These are phyloP conservation scores for Suillus subalutaceus DNA, from an alignment of 768 basidiomycete species.

Conservation along the genomic window DNA sequence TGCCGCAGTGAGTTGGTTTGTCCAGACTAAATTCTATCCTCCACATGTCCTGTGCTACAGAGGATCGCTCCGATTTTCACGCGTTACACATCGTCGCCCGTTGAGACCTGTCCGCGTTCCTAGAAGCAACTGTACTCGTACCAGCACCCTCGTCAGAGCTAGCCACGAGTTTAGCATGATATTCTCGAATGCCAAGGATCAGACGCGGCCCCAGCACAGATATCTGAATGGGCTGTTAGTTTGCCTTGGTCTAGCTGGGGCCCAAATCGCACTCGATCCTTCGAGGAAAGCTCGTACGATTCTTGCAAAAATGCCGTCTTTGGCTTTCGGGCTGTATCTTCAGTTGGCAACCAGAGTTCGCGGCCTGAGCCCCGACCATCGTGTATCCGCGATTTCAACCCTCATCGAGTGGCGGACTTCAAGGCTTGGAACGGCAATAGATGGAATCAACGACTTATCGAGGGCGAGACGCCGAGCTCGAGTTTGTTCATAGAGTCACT, in stretches of 20 bases:
- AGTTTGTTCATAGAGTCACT: not conserved
- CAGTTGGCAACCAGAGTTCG: no score
- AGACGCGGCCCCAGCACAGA: no score
- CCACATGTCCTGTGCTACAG: not conserved
- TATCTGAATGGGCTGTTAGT: no score
- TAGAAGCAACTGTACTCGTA: no score
- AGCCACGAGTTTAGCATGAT: no score
- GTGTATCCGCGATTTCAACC: not conserved
- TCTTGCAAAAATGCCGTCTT: not conserved
- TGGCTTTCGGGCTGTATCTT: not conserved
- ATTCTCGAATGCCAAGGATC: no score
- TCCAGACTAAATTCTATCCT: not conserved
- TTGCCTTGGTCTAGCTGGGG: conserved; percentile 2
- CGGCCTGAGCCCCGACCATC: not conserved
- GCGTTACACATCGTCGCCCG: no score
- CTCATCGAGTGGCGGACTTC: not conserved
- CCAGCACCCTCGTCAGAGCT: no score
- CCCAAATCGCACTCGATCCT: not conserved
- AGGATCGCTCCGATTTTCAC: no score
- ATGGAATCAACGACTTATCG: not conserved
- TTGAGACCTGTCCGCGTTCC: no score
- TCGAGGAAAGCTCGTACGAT: not conserved
- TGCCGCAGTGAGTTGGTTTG: not conserved
- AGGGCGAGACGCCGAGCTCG: not conserved
- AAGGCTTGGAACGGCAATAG: not conserved